phyloP scores from a whole-genome alignment of 805 yeast genomes.

The Ogataea methanolica region DNA sequence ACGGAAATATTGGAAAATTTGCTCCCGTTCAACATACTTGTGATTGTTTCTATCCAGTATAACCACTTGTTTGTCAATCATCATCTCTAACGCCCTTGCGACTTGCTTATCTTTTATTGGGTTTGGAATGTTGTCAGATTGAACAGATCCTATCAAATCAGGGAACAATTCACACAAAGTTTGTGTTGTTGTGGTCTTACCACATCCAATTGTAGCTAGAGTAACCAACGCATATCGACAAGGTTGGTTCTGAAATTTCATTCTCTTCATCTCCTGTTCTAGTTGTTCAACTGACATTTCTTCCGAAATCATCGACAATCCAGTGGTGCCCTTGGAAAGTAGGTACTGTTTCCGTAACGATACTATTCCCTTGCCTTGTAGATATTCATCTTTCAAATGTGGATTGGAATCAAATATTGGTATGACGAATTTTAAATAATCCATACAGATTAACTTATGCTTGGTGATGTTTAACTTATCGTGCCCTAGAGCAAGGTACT shows the following conservation, averaged over 20 bases:
- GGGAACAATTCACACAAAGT: constrained; percentile 55
- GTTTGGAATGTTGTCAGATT: constrained; percentile 69
- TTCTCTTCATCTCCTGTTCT: constrained; percentile 22
- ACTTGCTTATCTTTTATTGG: constrained; percentile 47
- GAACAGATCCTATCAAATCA: constrained; percentile 62
- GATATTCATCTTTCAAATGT: constrained; percentile 39
- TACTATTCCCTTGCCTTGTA: constrained; percentile 67
- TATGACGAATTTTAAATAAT: constrained; percentile 64
- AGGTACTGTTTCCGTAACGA: constrained; percentile 65
- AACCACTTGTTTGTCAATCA: constrained; percentile 46
- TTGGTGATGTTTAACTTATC: constrained; percentile 36
- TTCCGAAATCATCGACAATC: constrained; percentile 50
- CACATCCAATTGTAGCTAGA: constrained; percentile 90
- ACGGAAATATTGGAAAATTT: constrained; percentile 51
- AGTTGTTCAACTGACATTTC: constrained; percentile 32
- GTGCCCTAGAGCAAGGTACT: constrained; percentile 37
- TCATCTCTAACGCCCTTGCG: constrained; percentile 37
- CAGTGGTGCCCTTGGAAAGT: constrained; percentile 46
- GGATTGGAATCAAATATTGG: constrained; percentile 50
- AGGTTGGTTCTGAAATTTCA: constrained; percentile 28
- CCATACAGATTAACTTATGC: constrained; percentile 57
- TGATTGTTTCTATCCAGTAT: constrained; percentile 85
- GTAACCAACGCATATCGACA: constrained; percentile 69
- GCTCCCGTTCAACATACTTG: constrained; percentile 60
- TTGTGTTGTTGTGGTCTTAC: constrained; percentile 79